Percentiles rank a stretch among this genome's conserved stretches.
Evolutionary conservation across 2,329 filamentous ascomycete species (phyloP).

Genomic region (Magnaporthiopsis rhizophila): DNA sequence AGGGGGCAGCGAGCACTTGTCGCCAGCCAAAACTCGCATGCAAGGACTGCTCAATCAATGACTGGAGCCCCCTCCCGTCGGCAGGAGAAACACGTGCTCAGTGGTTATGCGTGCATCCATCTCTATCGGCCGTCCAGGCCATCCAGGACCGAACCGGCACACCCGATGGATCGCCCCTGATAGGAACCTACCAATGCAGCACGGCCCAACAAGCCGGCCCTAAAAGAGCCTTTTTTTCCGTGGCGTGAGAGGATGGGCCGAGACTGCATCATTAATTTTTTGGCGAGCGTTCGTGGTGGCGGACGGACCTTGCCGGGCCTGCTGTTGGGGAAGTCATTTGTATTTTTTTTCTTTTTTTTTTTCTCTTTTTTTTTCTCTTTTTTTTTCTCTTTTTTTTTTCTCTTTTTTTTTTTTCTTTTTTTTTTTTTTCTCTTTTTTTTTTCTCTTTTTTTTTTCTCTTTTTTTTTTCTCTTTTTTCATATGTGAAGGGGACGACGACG

Average conservation of each 20-base stretch:
- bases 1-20: not conserved
- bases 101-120: not conserved
- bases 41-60: not conserved
- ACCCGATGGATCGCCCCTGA: not conserved
- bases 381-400: too few relatives aligned
- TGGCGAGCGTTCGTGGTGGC: too few relatives aligned
- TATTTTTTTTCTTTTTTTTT: too few relatives aligned
- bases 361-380: too few relatives aligned
- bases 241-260: not conserved
- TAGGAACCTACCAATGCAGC: not conserved
- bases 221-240: not conserved
- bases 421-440: too few relatives aligned
- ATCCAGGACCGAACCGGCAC: not conserved
- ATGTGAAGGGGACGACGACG: too few relatives aligned
- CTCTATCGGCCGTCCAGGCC: not conserved
- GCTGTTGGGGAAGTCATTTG: not conserved
- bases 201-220: not conserved
- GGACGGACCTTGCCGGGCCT: too few relatives aligned
- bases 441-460: too few relatives aligned
- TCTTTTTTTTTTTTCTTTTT: too few relatives aligned
- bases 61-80: not conserved
- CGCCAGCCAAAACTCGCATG: too few relatives aligned
- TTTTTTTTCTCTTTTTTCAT: too few relatives aligned
- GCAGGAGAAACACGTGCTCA: not conserved
- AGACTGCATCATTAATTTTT: not conserved